Percentiles rank a stretch among this genome's conserved stretches.
These are phyloP conservation scores for Lenwebbia sp. DNA, from an alignment of 345 rosid genomes.

Conservation along the genomic window DNA sequence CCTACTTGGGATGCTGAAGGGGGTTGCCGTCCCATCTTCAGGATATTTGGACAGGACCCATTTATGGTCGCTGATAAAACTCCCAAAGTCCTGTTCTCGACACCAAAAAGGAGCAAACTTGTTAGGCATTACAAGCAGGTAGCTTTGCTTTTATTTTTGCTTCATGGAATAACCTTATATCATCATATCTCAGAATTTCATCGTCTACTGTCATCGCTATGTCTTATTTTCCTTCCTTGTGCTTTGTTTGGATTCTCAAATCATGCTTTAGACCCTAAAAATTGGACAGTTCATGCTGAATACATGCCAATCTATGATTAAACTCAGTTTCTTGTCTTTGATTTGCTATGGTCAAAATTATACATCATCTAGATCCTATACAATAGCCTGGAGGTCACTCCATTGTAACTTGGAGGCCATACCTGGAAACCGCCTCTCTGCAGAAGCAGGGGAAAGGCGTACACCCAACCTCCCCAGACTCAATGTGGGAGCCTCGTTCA, in stretches of 20 bases:
- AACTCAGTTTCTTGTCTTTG: background rate
- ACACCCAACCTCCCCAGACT: background rate
- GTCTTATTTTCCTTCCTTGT: background rate
- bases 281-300: background rate
- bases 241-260: background rate
- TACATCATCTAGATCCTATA: background rate
- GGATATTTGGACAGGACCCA: constrained; percentile 83
- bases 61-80: constrained; percentile 44
- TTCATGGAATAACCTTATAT: background rate
- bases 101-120: constrained; percentile 53
- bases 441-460: background rate
- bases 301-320: background rate
- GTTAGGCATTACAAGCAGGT: constrained; percentile 80
- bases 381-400: background rate
- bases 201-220: background rate
- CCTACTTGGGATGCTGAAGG: constrained; percentile 65
- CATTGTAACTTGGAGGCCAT: background rate
- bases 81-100: constrained; percentile 48
- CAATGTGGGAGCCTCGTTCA: background rate
- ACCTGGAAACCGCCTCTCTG: background rate
- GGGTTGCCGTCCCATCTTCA: constrained; percentile 75
- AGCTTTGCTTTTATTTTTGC: background rate
- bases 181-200: background rate
- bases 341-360: background rate
- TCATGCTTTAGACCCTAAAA: background rate